Evolutionary conservation across 345 rosid genomes (phyloP), one percentile per base, ranked within the genome.

Genomic region (Camelina neglecta): DNA sequence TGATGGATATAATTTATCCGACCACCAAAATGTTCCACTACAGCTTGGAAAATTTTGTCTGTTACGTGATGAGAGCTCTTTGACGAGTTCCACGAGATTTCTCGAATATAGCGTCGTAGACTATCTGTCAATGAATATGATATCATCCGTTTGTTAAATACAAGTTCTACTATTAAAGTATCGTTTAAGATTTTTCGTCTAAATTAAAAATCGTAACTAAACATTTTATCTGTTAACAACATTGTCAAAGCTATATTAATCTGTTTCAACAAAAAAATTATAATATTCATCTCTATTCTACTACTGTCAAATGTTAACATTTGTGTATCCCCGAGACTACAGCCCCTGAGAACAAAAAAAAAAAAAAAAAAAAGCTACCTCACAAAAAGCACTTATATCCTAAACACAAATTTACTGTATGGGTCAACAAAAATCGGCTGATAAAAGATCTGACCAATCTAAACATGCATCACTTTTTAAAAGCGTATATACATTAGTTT

Each of bases 31-130:
- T 60, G 16, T 62, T 60, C 67, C 58, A 59, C 23, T 48, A 50
- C 77, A 54, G 29, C 56, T 73, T 63, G 47, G 36, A 63, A 54
- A 38, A 0, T n/a, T 36, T 62, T 72, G 76, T 61, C 61, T 53
- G 18, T 24, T 50, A 39, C 42, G 42, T 39, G 3, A 62, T 31
- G 54, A 62, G 54, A 51, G 13, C 44, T 49, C 31, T 29, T 29
- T 29, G 31, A 29, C 16, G 44, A 16, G 18, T 39, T 51, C 54
- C 69, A 51, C 69, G 62, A 62, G 33, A 18, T 72, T 1, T 26
- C 44, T 51, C 2, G 67, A 23, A 48, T 35, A 21, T 23, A 47
- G 1, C 59, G 38, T 60, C 11, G 24, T 71, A 21, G 66, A 57
- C 47, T 66, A 36, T 20, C 3, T 66, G 11, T 55, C 59, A 24